Evolutionary conservation across 225 moss, liverwort and hornwort genomes (phyloP), one percentile per base, ranked within the genome.

Genomic region (Antitrichia curtipendula): DNA sequence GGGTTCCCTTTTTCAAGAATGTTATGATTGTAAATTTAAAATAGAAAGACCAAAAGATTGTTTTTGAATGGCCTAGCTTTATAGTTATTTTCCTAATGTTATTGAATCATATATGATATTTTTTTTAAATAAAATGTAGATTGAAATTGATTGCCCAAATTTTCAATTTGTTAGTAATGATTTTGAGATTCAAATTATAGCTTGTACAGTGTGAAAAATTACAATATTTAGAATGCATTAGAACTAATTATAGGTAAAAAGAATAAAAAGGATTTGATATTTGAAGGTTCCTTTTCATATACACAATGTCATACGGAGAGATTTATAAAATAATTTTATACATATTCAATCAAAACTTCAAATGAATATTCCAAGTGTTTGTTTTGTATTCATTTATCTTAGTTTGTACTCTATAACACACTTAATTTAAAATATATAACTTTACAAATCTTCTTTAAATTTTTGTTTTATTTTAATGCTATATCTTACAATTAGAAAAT

Each of bases 31-130:
- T 16, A 62, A 62, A 16, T 16, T 62, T 8, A 2, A 32, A 8
- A 32, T 16, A 62, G 16, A 31, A 62, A 0, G 16, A 16, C 1
- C 2, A 4, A 15, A 0, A 49, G 3, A 49, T 8, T 49, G 3
- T 5, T 62, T 31, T 16, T 15, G 5, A 32, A 32, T 62, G 31
- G 13, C 9, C 10, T 60, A 12, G 2, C 14, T 60, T 27, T 13
- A 60, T 13, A 28, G 31, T 7, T 4, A n/a, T 16, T 61, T 61
- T 62, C 31, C 31, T 31, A 62, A 32, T 62, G 16, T 31, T 16
- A 62, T 1, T 16, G 2, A 32, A 62, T 62, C 32, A 62, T 62
- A 32, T 16, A 32, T 31, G 16, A 62, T 28, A 17, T 34, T 68
- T 22, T n/a, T n/a, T n/a, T n/a, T n/a, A 68, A 38, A 68, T 8